Base-by-base conservation (phyloP, 208 protist species). In the Trypanosoma mega region DNA sequence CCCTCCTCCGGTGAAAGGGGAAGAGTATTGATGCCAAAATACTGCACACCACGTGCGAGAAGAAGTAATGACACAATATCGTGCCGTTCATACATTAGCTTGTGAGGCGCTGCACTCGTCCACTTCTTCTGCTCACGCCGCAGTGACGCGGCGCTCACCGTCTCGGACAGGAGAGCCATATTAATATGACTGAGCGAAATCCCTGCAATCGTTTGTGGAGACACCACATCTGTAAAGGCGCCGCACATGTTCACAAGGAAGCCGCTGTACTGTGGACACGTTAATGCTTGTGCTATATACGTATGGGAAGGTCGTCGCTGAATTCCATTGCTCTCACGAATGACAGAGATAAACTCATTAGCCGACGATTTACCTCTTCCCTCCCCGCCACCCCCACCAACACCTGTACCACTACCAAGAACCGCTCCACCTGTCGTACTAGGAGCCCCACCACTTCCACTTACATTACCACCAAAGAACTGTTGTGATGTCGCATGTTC, bases 31-130 rank as follows among this genome's bases (percentile, higher is more conserved):
- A 39, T 60, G 8, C 46, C 73, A 39, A 90, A 63, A 51, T 72
- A 85, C 18, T 79, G 78, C 3, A 87, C 76, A 1, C 88, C 88
- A 26, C 84, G 82, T 26, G 76, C 48, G 3, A 94, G 68, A 26
- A 92, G 61, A n/a, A 94, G 67, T 14, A 88, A 53, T 21, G 75
- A 67, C 27, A 76, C 24, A 49, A 85, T 29, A 69, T 68, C 85
- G 14, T 75, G 33, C 21, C 48, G 18, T 59, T 70, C 53, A 67
- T 64, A 39, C 20, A 76, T 57, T 20, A 62, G 37, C 27, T 39
- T 39, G 9, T 44, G 16, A n/a, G 34, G 23, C 9, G 23, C 59
- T 43, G 57, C 61, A n/a, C 50, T 65, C 1, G 80, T 63, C 33
- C 63, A 62, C 23, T 60, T 9, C 44, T 74, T 76, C 49, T 91